Base-by-base conservation (phyloP, 2,329 filamentous ascomycete genomes). In the Cytospora piceicola region DNA sequence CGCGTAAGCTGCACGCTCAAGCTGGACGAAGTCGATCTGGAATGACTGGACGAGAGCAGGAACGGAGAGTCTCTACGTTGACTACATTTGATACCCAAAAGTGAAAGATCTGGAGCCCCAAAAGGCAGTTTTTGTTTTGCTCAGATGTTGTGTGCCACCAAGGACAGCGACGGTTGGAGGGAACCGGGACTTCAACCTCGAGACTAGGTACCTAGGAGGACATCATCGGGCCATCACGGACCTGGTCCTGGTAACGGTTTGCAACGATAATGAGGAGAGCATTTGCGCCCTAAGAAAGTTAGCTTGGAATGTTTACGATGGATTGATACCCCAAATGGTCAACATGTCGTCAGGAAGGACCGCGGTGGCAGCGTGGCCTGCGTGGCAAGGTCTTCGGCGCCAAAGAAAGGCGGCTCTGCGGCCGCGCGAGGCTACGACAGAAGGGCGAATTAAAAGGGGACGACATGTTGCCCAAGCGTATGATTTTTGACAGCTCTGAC, bases 271-370 rank as follows among this genome's bases (percentile, higher is more conserved):
- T 32, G 30, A 24, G 39, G 17, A 34, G 46, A 36, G 12, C 42
- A 46, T 8, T 49, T 6, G 24, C 22, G 14, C n/a, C 46, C n/a
- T 22, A 49, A 4, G n/a, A 5, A 20, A 49, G n/a, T 29, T 29
- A 22, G 14, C 22, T 34, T 29, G 24, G 12, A 20, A n/a, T n/a
- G 20, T 2, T n/a, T 27, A 27, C 51, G 52, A n/a, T 29, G 60
- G 60, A 29, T 36, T 57, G 53, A 57, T 51, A 46, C 22, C 39
- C 29, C 36, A 49, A 14, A 57, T 57, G 60, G 53, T 4, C 49
- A 30, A 22, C 17, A 17, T 63, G 29, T 46, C 39, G 60, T 63
- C 60, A 63, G 36, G n/a, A 57, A 49, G 51, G 29, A 24, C 53
- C n/a, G 57, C n/a, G 29, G 57, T 53, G 24, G 27, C n/a, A 63